Evolutionary conservation across 1,284 basidiomycete genomes (phyloP), one percentile per base, ranked within the genome.

Genomic region (Malassezia sp.): DNA sequence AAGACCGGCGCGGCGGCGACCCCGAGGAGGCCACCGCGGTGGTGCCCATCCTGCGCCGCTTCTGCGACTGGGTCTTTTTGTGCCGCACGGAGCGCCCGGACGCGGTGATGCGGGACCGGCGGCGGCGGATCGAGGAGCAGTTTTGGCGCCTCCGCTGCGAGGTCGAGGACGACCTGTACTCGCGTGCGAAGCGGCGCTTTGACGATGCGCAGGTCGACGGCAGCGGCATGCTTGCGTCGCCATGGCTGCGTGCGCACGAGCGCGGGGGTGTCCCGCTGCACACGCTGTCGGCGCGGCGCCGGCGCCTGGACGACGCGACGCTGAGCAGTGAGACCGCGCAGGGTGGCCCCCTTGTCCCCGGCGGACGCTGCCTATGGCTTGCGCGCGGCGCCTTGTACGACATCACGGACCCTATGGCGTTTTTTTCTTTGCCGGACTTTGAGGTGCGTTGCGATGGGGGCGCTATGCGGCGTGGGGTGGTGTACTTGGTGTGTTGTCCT

Each of bases 381-480:
- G 31, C 37, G 9, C 45, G 63, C 24, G 47, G 53, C 12, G 53
- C 53, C 22, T 31, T 69, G 37, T 66, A 65, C 43, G 44, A 47
- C 8, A 54, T 69, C 5, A 49, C 54, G 33, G 55, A 54, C 24
- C 63, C 66, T 7, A 38, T 64, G 14, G 48, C 59, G 5, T 69
- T 67, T 50, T 69, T 67, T 54, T 57, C 56, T 43, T 38, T 67
- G 22, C 66, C 66, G 5, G 62, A 64, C 30, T n/a, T 43, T 65
- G 41, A 49, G 1, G 38, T 45, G n/a, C n/a, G n/a, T n/a, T n/a
- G n/a, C n/a, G n/a, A n/a, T n/a, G n/a, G n/a, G n/a, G n/a, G n/a
- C 33, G 51, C n/a, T n/a, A n/a, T n/a, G n/a, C n/a, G n/a, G n/a
- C n/a, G n/a, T n/a, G n/a, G n/a, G n/a, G n/a, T n/a, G n/a, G n/a